Evolutionary conservation across 257 asterid species (phyloP), one percentile per base, ranked within the genome.

Genomic region (Ligustrum vulgare): DNA sequence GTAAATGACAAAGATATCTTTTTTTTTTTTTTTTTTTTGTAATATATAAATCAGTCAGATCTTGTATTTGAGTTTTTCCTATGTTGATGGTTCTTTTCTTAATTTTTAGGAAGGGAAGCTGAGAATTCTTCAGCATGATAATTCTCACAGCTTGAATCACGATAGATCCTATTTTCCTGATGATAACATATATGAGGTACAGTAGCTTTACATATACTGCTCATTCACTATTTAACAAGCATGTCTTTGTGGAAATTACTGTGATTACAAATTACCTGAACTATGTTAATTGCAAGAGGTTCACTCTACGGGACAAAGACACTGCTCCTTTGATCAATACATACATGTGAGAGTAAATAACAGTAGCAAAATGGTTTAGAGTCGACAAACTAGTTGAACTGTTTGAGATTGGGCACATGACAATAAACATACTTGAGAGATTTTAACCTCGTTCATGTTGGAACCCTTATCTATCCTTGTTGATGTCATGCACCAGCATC

Each of bases 41-140:
- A n/a, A n/a, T n/a, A n/a, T n/a, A n/a, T 39, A 39, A 41, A 22
- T 56, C 28, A 8, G 67, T 23, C 33, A 60, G 67, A 22, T 62
- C 64, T 70, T 62, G 66, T 51, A 64, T 25, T 60, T 10, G 10
- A 9, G 4, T 20, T 56, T 56, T 56, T 22, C 11, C 34, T 56
- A 72, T 63, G 31, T 32, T 60, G 31, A 56, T 69, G 60, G 10
- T 41, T 28, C n/a, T 79, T 79, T 63, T 47, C 72, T 73, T 5
- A 80, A n/a, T 71, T 66, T 78, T 74, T 91, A 94, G 98, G 99
- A 94, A 90, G 99, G 99, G 74, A 94, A 92, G 84, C 88, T 92
- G 72, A 91, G 99, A 84, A 91, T 92, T 79, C 97, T 94, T 75
- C 96, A 90, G 77, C 90, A 87, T 69, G 84, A 82, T 84, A 74